phyloP scores from a whole-genome alignment of 306 rosid genomes.

The Macrotyloma uniflorum region DNA sequence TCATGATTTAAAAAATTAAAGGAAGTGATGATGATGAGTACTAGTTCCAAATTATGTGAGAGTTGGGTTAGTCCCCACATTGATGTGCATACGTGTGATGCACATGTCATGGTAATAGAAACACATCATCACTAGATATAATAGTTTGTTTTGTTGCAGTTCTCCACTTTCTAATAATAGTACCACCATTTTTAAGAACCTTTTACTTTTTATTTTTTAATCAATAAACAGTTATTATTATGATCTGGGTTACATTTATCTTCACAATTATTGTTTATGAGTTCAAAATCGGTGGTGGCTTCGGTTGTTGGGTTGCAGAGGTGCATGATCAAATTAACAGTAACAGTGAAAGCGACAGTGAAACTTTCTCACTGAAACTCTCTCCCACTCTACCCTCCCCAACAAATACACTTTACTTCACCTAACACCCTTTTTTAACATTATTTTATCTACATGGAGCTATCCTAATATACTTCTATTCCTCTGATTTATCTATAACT shows the following conservation, averaged over 20 bases:
- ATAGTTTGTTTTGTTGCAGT: not conserved
- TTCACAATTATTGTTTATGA: slow-evolving; percentile 22
- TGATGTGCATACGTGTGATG: slow-evolving; percentile 48
- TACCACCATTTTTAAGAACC: not conserved
- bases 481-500: too few species aligned
- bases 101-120: slow-evolving; percentile 27
- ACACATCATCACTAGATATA: not conserved
- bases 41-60: slow-evolving; percentile 26
- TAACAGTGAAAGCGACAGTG: slow-evolving; percentile 8
- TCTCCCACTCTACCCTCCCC: slow-evolving; percentile 13
- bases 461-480: too few species aligned
- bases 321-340: slow-evolving; percentile 22
- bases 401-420: slow-evolving; percentile 3
- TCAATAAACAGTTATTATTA: not conserved
- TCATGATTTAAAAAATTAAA: slow-evolving; percentile 27
- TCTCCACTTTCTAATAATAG: not conserved
- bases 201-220: not conserved
- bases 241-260: not conserved
- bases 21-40: slow-evolving; percentile 34
- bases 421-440: too few species aligned
- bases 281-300: not conserved
- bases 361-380: slow-evolving; percentile 4
- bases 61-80: slow-evolving; percentile 29
- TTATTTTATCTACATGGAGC: too few species aligned
- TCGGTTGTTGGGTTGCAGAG: slow-evolving; percentile 28